Conservation (phyloP, 768 basidiomycete species). For the Suillus discolor region DNA sequence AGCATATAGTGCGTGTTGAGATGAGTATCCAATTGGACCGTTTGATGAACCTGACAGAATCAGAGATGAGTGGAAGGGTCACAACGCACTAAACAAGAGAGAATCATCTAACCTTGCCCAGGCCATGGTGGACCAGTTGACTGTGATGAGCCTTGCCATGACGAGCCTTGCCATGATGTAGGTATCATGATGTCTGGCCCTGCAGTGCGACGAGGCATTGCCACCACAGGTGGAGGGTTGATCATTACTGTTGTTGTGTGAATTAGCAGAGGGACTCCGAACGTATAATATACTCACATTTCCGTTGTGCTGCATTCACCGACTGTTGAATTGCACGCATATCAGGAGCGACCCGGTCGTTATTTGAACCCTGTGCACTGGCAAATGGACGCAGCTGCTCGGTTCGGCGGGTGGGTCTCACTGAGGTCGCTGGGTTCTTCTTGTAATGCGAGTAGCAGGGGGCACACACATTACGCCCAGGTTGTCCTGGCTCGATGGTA, state of each 20-base stretch:
- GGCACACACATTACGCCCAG: constrained; percentile 2
- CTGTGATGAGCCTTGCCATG: constrained; percentile 1
- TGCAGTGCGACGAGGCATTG: background rate
- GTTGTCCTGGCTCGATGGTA: background rate
- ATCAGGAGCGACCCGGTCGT: background rate
- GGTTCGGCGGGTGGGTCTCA: background rate
- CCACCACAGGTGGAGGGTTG: constrained; percentile 7
- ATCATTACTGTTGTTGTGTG: background rate
- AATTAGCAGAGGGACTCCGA: background rate
- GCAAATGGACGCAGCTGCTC: background rate
- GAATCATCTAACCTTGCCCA: background rate
- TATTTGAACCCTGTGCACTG: background rate
- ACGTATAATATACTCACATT: constrained; percentile 4
- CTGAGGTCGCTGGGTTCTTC: background rate
- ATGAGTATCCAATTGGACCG: background rate
- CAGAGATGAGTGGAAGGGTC: background rate
- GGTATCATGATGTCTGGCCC: constrained; percentile 4
- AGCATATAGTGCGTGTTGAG: background rate
- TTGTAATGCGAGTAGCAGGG: background rate
- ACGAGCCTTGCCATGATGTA: background rate
- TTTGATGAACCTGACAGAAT: background rate
- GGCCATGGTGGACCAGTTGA: background rate
- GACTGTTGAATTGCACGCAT: constrained; percentile 4
- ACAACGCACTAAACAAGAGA: background rate
- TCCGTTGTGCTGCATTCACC: constrained; percentile 3